Conservation (phyloP, 306 rosid genomes). For the Lathyrus sativus region DNA sequence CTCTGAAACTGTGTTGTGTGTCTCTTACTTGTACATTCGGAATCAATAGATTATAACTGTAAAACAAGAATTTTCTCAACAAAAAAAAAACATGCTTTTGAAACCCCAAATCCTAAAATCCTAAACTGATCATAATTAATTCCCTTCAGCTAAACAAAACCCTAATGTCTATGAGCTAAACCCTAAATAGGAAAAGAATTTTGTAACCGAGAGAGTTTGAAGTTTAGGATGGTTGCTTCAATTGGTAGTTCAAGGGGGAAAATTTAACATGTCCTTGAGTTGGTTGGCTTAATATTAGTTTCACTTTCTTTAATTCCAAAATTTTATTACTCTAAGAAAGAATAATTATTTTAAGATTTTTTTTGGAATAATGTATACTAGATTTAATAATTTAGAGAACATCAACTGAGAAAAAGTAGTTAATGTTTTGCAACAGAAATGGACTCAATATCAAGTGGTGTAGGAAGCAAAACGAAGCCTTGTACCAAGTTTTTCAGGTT, state of each 20-base stretch:
- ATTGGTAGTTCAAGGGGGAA: neutral
- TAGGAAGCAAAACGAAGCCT: slow-evolving; percentile 99
- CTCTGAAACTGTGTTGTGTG: neutral
- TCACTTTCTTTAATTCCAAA: slow-evolving; percentile 1
- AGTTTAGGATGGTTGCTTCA: neutral
- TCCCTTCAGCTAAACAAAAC: neutral
- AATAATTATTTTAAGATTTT: neutral
- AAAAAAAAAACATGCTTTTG: neutral
- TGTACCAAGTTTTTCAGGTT: slow-evolving; percentile 99
- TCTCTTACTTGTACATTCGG: neutral
- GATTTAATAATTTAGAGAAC: slow-evolving; percentile 55
- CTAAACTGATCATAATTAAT: neutral
- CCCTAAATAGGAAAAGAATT: neutral
- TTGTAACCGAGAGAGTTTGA: neutral
- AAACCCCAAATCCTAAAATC: neutral
- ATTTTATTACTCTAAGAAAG: slow-evolving; percentile 1
- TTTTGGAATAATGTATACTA: slow-evolving; percentile 39
- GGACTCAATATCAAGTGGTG: slow-evolving; percentile 89
- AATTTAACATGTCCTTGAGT: neutral
- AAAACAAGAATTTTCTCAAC: neutral
- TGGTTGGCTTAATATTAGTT: neutral
- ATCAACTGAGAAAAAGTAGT: slow-evolving; percentile 67
- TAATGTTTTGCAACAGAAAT: slow-evolving; percentile 95
- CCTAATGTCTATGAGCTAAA: neutral
- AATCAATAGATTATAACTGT: neutral